phyloP scores from a whole-genome alignment of 495 filamentous ascomycete species.

The Xylaria longipes region DNA sequence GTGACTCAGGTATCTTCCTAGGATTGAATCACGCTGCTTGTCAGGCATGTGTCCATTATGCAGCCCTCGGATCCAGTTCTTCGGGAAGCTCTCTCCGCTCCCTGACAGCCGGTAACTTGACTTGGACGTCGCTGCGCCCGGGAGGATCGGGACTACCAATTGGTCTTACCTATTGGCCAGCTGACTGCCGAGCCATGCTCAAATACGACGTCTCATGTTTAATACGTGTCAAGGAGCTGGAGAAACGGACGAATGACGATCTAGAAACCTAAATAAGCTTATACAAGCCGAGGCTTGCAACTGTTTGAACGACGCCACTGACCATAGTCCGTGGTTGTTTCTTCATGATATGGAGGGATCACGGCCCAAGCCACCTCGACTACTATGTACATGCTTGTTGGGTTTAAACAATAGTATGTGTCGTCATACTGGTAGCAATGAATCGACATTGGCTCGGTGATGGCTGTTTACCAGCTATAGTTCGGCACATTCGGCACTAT shows the following conservation, averaged over 20 bases:
- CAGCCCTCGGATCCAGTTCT: conserved; percentile 13
- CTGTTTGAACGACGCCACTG: background rate
- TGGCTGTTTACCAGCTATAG: conserved; percentile 4
- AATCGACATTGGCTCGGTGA: background rate
- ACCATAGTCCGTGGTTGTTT: background rate
- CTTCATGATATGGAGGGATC: background rate
- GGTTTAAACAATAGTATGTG: background rate
- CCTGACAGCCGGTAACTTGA: conserved; percentile 2
- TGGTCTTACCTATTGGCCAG: conserved; percentile 21
- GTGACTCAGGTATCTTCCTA: background rate
- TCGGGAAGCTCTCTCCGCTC: background rate
- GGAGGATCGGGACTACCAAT: conserved; percentile 19
- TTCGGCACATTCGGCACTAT: conserved; percentile 9
- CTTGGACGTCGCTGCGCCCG: conserved; percentile 16
- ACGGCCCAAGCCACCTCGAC: background rate
- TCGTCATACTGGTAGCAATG: background rate
- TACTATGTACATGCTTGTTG: conserved; percentile 7
- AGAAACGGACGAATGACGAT: background rate
- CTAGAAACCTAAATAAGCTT: background rate
- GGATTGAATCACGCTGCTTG: background rate
- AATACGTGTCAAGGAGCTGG: background rate
- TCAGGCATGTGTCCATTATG: background rate
- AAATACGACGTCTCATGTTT: conserved; percentile 13
- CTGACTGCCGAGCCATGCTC: conserved; percentile 16
- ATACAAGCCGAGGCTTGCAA: conserved; percentile 4